Evolutionary conservation across 148 eudicot genomes (phyloP).

Genomic region (Rhododendron kiyosumense): DNA sequence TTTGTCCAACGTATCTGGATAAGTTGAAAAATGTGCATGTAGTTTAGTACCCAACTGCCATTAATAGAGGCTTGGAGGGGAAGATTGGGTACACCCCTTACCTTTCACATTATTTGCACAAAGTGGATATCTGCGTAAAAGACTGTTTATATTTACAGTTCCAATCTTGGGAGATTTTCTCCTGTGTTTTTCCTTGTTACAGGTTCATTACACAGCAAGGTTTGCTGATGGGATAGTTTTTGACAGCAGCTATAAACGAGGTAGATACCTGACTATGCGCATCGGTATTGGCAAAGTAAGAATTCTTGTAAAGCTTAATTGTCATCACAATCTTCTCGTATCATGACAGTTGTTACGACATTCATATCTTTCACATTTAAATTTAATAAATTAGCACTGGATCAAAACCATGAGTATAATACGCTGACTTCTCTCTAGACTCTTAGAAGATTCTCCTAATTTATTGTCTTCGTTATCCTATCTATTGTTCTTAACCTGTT

Average conservation of each 20-base stretch:
- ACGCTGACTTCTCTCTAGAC: background rate
- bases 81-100: background rate
- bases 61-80: background rate
- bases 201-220: conserved; percentile 90
- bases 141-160: background rate
- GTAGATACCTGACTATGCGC: conserved; percentile 90
- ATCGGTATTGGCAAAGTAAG: conserved; percentile 79
- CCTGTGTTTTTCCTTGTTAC: background rate
- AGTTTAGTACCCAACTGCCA: background rate
- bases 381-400: background rate
- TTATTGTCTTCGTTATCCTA: background rate
- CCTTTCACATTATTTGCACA: background rate
- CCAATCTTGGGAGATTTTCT: background rate
- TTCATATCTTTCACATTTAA: background rate
- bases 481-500: background rate
- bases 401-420: background rate
- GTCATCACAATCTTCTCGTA: background rate
- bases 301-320: background rate
- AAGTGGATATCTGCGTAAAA: background rate
- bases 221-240: conserved; percentile 81
- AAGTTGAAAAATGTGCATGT: background rate
- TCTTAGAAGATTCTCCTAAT: background rate
- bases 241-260: conserved; percentile 90
- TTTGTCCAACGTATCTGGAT: background rate
- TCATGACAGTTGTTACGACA: background rate